Base-by-base conservation (phyloP, 2,329 filamentous ascomycete species). In the Fusarium continuum region DNA sequence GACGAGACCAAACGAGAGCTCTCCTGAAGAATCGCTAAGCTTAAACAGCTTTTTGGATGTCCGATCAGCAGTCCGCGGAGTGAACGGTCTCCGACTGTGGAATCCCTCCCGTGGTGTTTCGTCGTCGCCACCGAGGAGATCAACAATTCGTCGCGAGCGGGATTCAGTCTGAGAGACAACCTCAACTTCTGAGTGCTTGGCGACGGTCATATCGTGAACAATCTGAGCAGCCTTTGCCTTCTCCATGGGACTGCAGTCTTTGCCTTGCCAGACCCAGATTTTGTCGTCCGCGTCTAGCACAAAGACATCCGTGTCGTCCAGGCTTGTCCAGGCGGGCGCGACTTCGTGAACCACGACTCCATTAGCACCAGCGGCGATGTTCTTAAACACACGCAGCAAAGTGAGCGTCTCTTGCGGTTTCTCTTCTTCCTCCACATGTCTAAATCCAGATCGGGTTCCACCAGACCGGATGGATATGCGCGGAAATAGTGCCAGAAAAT, bases 221-320 rank as follows among this genome's bases (percentile, higher is more conserved):
- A 90, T 85, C 71, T 88, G 86, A 0, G 88, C 88, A 0, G 87
- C 86, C 75, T 87, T 88, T 38, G 84, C 83, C 76, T 88, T 90
- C 70, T 91, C 88, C 85, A 89, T 88, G 0, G 87, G 88, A 40
- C 83, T 87, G 70, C 86, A 88, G 35, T 80, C 80, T 67, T 80
- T 81, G 45, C 88, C 88, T 76, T 90, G 88, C 88, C 88, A 91
- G 5, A 89, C 85, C 81, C 85, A 89, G 64, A 90, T 87, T 77
- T 89, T 89, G 44, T 84, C 78, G 20, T 83, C 82, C 47, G 80
- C 80, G 65, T 90, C 88, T 36, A 90, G 74, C 13, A 90, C 78
- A 64, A 90, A 90, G 3, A 90, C 88, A 68, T 91, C 88, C 47
- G 78, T 77, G 55, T 89, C 87, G 65, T 90, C 87, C 26, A 90